Evolutionary conservation across 768 basidiomycete genomes (phyloP), one percentile per base, ranked within the genome.

Genomic region (Lyophyllum semitale): DNA sequence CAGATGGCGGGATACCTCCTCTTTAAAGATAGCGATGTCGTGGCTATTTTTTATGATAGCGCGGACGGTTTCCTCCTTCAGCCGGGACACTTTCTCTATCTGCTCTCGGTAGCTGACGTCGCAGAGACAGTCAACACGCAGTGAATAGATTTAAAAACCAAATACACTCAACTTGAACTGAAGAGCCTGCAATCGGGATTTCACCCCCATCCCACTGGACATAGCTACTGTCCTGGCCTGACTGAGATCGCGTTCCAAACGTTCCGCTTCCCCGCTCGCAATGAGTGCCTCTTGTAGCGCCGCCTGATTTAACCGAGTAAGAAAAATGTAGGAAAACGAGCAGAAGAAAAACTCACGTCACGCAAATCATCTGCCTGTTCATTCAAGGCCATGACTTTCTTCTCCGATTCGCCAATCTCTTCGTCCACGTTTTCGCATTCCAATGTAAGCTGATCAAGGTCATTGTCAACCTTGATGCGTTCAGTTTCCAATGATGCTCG

Each of bases 41-140:
- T 88, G 89, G 63, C 88, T 88, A 68, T 87, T 91, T 77, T 91
- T 93, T 54, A 89, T 82, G 56, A 93, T 90, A 17, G 87, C 87
- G 0, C 89, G 84, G 42, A 90, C 81, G 0, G 89, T 91, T 62
- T 91, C 90, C 51, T 93, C 90, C 60, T 84, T 87, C 26, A 93
- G 66, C 46, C 89, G 81, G 44, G 81, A 79, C 20, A 89, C 83
- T 63, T 88, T 89, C 57, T 89, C 89, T 12, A 89, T 71, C 63
- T 93, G 90, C 64, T 93, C 91, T 59, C 84, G 83, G 66, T 91
- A 89, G 48, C 91, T 93, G 65, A 48, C 38, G 26, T 56, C 51
- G 43, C 35, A 50, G 38, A 26, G 47, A 43, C 11, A 48, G 59
- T 53, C 3, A 63, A 50, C n/a, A 52, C n/a, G 35, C 13, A 3